Percentiles rank a stretch among this genome's conserved stretches.
Conservation (phyloP, 176 grass and related monocot genomes). For the Aegilops sharonensis region DNA sequence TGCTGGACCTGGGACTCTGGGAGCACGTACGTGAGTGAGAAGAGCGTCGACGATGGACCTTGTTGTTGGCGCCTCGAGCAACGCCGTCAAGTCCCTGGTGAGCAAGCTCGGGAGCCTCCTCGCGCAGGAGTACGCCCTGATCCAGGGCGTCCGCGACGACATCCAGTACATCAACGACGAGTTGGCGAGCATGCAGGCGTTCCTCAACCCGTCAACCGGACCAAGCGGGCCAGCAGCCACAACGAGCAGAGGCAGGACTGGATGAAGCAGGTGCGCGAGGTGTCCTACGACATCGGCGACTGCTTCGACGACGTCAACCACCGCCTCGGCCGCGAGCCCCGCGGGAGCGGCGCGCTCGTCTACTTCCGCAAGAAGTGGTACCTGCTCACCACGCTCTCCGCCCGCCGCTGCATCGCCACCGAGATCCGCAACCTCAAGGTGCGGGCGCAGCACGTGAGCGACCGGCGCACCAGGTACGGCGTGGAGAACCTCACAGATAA, state of each 20-base stretch:
- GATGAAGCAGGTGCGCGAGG: conserved; percentile 4
- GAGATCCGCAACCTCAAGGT: conserved; percentile 8
- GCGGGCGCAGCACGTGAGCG: not conserved
- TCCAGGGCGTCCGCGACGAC: not conserved
- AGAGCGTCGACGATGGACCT: not conserved
- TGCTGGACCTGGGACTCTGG: too few relatives aligned
- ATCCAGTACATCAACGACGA: not conserved
- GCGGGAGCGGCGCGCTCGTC: not conserved
- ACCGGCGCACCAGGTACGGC: not conserved
- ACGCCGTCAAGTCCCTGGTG: not conserved
- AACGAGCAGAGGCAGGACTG: not conserved
- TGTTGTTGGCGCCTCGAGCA: not conserved
- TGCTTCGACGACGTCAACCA: not conserved
- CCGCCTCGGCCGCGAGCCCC: not conserved
- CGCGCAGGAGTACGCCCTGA: too few relatives aligned
- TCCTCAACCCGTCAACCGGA: too few relatives aligned
- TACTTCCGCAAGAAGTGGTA: not conserved
- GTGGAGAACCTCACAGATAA: not conserved
- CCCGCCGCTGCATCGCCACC: not conserved
- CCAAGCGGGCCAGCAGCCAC: not conserved
- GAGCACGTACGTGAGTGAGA: too few relatives aligned
- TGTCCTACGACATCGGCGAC: not conserved
- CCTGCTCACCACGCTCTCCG: not conserved
- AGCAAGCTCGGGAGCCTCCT: not conserved
- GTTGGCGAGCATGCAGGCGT: not conserved